A percentile compares a stretch with the other conserved stretches of the same genome.
Conservation (phyloP, 768 basidiomycete species). For the Tulasnella sp. region DNA sequence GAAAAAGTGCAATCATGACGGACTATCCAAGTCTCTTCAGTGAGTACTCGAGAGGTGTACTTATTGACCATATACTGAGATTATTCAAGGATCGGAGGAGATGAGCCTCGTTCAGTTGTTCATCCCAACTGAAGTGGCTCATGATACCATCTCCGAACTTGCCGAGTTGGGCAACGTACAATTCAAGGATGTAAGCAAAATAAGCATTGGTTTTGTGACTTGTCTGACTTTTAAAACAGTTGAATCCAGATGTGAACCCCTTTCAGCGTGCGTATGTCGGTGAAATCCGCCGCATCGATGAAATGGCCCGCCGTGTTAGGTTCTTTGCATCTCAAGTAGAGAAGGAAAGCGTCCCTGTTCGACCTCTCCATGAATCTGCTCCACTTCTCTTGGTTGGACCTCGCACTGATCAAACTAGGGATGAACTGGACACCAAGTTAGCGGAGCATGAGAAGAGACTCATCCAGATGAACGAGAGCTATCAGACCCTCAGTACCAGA, state of each 20-base stretch:
- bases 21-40: conserved; percentile 21
- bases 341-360: conserved; percentile 66
- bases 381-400: conserved; percentile 84
- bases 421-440: conserved; percentile 81
- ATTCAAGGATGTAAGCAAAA: conserved; percentile 82
- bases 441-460: conserved; percentile 76
- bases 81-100: conserved; percentile 72
- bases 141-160: conserved; percentile 89
- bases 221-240: conserved; percentile 31
- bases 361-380: conserved; percentile 74
- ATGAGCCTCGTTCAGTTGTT: conserved; percentile 98
- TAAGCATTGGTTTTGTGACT: background rate
- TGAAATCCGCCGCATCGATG: conserved; percentile 88
- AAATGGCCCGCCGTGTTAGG: conserved; percentile 87
- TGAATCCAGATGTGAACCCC: conserved; percentile 89
- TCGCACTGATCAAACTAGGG: conserved; percentile 82
- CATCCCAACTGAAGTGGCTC: conserved; percentile 92
- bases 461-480: conserved; percentile 83
- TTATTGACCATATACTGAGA: background rate
- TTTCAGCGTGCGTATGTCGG: conserved; percentile 98
- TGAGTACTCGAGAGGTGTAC: conserved; percentile 10
- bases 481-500: conserved; percentile 75
- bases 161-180: conserved; percentile 93
- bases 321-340: conserved; percentile 80
- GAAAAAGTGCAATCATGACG: conserved; percentile 14